Evolutionary conservation across 257 asterid genomes (phyloP).

Genomic region (Salvia hispanica): DNA sequence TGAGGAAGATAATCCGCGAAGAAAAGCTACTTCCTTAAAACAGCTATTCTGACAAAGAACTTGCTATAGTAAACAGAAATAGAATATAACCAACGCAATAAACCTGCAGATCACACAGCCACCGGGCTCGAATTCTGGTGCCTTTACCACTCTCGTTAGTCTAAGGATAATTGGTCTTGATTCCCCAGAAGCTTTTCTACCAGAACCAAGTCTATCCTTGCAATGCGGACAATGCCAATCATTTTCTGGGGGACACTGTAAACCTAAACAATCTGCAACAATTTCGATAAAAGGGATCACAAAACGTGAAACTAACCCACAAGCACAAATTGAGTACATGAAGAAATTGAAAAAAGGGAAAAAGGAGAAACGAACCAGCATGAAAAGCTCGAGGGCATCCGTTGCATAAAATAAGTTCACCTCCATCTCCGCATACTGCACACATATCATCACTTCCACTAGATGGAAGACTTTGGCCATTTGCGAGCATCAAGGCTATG

Average conservation of each 20-base stretch:
- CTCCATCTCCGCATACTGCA: conserved; percentile 87
- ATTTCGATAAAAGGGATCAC: conserved; percentile 26
- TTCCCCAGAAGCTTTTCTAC: conserved; percentile 63
- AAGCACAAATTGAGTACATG: conserved; percentile 1
- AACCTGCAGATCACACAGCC: conserved; percentile 99
- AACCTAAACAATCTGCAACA: conserved; percentile 85
- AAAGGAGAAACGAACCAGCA: conserved; percentile 49
- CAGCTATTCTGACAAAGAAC: conserved; percentile 8
- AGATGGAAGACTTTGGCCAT: conserved; percentile 71
- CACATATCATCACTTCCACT: conserved; percentile 95
- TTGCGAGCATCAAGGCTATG: conserved; percentile 91
- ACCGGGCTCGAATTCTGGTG: conserved; percentile 85
- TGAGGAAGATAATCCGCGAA: conserved; percentile 1
- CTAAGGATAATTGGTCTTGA: conserved; percentile 65
- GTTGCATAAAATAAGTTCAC: conserved; percentile 73
- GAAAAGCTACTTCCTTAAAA: conserved; percentile 5
- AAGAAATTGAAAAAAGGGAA: neutral
- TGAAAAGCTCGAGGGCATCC: conserved; percentile 99
- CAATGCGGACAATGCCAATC: conserved; percentile 90
- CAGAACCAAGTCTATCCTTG: conserved; percentile 62
- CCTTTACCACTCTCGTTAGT: conserved; percentile 82
- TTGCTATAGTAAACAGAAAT: neutral
- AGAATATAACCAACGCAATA: conserved; percentile 31
- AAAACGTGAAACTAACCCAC: conserved; percentile 13
- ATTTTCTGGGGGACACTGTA: conserved; percentile 50